Evolutionary conservation across 306 rosid genomes (phyloP).

Genomic region (Vigna angularis): DNA sequence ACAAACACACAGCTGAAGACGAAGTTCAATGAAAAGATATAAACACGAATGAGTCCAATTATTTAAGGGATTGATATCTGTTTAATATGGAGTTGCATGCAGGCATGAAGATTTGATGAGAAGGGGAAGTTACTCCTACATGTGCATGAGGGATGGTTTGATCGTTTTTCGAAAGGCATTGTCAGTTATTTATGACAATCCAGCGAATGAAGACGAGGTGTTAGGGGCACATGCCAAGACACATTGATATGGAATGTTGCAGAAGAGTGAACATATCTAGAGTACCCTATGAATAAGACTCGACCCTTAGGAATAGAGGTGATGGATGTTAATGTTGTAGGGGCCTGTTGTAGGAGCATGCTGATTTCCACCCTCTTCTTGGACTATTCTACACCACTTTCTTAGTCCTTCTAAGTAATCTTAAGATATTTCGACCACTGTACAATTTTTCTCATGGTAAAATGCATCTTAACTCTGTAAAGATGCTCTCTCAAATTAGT

Average conservation of each 20-base stretch:
- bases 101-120: too few relatives aligned
- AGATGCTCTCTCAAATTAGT: too few relatives aligned
- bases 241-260: conserved; percentile 22
- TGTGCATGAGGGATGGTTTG: neutral
- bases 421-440: neutral
- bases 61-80: too few relatives aligned
- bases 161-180: neutral
- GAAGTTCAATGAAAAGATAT: too few relatives aligned
- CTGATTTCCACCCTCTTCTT: neutral
- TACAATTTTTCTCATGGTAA: neutral
- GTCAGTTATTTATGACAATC: neutral
- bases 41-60: too few relatives aligned
- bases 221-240: neutral
- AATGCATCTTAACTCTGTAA: too few relatives aligned
- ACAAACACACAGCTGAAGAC: too few relatives aligned
- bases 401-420: neutral
- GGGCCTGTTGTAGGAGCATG: neutral
- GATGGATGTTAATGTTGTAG: neutral
- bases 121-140: neutral
- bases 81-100: neutral
- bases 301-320: neutral
- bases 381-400: neutral
- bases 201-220: neutral
- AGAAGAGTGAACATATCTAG: conserved; percentile 18
- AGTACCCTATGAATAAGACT: conserved; percentile 7